Percentiles rank a stretch among this genome's conserved stretches.
Conservation (phyloP, 805 yeast species). For the Geotrichum ghanense region DNA sequence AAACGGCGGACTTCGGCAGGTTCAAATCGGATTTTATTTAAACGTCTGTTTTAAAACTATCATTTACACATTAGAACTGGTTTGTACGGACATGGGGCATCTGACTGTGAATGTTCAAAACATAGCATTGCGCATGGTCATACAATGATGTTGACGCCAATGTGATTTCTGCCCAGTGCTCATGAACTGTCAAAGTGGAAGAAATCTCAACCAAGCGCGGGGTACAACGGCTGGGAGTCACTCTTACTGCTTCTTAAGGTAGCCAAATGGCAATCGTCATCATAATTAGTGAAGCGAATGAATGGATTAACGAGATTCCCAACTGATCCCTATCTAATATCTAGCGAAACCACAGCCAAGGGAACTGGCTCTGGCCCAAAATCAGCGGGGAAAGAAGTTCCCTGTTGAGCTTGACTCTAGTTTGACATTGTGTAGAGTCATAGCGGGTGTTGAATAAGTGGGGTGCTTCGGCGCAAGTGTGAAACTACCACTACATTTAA, state of each 20-base stretch:
- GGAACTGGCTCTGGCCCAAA: too few relatives aligned
- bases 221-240: slow-evolving; percentile 38
- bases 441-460: slow-evolving; percentile 32
- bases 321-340: too few relatives aligned
- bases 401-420: slow-evolving; percentile 34
- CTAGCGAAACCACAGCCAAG: too few relatives aligned
- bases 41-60: slow-evolving; percentile 16
- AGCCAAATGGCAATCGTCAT: slow-evolving; percentile 36
- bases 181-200: slow-evolving; percentile 33
- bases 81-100: slow-evolving; percentile 31
- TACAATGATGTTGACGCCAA: slow-evolving; percentile 35
- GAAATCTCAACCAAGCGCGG: slow-evolving; percentile 36
- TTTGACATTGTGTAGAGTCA: slow-evolving; percentile 32
- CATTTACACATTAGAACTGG: slow-evolving; percentile 20
- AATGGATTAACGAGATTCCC: too few relatives aligned
- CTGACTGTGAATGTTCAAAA: slow-evolving; percentile 35
- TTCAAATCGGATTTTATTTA: too few relatives aligned
- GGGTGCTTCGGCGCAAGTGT: slow-evolving; percentile 37
- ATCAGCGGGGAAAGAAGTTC: slow-evolving; percentile 33
- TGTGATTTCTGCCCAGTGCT: slow-evolving; percentile 36
- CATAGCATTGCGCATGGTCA: slow-evolving; percentile 36
- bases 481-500: slow-evolving; percentile 34
- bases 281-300: too few relatives aligned
- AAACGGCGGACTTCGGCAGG: too few relatives aligned
- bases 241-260: slow-evolving; percentile 34